These are phyloP conservation scores for Pseudocercospora fuligena DNA, from an alignment of 2,329 filamentous ascomycete species.

Conservation along the genomic window DNA sequence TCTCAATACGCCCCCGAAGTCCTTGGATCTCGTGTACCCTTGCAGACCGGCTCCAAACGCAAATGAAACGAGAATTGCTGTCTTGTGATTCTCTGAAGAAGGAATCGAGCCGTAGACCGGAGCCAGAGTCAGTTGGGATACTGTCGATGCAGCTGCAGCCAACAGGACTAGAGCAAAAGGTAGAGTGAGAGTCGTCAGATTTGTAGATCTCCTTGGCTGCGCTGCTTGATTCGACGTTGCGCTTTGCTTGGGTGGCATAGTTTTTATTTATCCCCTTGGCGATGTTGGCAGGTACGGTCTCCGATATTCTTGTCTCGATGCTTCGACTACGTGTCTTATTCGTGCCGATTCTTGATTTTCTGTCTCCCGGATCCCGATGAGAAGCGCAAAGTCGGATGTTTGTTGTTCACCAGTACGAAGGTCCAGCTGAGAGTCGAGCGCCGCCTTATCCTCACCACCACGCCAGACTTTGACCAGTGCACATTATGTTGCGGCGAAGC, in stretches of 20 bases:
- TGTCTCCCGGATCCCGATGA: background rate
- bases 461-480: background rate
- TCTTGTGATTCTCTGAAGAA: constrained; percentile 71
- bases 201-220: constrained; percentile 3
- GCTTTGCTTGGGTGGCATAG: background rate
- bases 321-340: background rate
- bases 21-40: background rate
- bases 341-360: background rate
- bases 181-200: background rate
- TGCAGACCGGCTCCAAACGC: constrained; percentile 13
- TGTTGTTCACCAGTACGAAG: background rate
- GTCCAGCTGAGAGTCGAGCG: background rate
- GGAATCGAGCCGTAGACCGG: constrained; percentile 90
- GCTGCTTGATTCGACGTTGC: background rate
- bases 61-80: constrained; percentile 65
- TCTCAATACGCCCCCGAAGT: background rate
- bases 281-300: background rate
- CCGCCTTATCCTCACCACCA: background rate
- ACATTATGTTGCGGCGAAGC: background rate
- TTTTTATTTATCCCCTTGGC: background rate
- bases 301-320: background rate
- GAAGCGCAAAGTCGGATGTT: background rate
- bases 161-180: constrained; percentile 41
- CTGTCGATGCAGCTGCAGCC: constrained; percentile 68
- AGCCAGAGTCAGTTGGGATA: constrained; percentile 76